A percentile compares a stretch with the other conserved stretches of the same genome.
Conservation (phyloP, 192 early-diverging fungal genomes). For the Haplosporangium gracile region DNA sequence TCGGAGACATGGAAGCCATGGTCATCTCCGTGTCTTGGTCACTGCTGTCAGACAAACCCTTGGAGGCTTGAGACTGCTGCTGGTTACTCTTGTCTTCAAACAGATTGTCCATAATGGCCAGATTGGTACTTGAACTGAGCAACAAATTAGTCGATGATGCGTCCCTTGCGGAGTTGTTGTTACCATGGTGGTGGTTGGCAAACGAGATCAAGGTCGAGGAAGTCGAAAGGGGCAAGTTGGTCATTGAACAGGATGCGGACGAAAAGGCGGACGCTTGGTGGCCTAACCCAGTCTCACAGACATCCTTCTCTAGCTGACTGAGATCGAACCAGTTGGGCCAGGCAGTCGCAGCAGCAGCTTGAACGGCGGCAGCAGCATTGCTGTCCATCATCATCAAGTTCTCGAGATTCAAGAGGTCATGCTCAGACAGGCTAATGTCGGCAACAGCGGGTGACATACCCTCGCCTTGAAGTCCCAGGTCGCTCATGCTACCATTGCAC, state of each 20-base stretch:
- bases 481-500: slow-evolving; percentile 30
- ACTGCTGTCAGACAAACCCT: not conserved
- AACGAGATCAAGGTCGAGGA: slow-evolving; percentile 28
- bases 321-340: slow-evolving; percentile 58
- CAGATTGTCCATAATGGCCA: slow-evolving; percentile 39
- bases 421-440: not conserved
- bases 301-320: slow-evolving; percentile 43
- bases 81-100: not conserved
- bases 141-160: slow-evolving; percentile 17
- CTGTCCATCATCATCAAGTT: slow-evolving; percentile 51
- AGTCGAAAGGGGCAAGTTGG: slow-evolving; percentile 21
- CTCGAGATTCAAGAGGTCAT: slow-evolving; percentile 33
- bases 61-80: not conserved
- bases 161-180: not conserved
- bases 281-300: slow-evolving; percentile 22
- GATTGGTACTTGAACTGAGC: slow-evolving; percentile 42
- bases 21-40: slow-evolving; percentile 34
- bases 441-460: not conserved
- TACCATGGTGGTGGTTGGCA: not conserved
- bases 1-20: not conserved
- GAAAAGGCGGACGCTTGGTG: slow-evolving; percentile 23
- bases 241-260: slow-evolving; percentile 33
- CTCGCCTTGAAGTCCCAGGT: slow-evolving; percentile 11
- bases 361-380: slow-evolving; percentile 27
- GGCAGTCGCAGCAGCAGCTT: slow-evolving; percentile 30